Base-by-base conservation (phyloP, 148 eudicot species). In the Dysphania ambrosioides region DNA sequence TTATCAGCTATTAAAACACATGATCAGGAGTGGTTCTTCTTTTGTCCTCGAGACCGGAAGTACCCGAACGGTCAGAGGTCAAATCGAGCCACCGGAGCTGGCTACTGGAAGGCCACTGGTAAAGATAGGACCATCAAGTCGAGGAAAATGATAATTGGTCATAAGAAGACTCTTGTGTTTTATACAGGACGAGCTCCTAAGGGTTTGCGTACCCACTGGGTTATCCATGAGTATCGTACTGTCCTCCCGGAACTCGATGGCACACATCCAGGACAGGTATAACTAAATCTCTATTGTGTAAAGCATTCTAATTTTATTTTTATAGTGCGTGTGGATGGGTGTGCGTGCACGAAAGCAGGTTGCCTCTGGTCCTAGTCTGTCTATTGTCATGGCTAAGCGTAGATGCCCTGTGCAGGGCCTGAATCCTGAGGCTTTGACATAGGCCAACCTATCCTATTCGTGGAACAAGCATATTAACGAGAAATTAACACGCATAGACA, bases 81-180 rank as follows among this genome's bases (percentile, higher is more conserved):
- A 68, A 96, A 92, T 53, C 79, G 99, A 38, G 99, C 99, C 4
- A 96, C 99, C 0, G 79, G 30, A 61, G 75, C 79, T 0, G 99
- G 99, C n/a, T 92, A 96, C 82, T 96, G 99, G 97, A 96, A 96
- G 56, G 99, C 99, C 2, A 96, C 99, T 11, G 99, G 99, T 24
- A 96, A 87, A 71, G 99, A 96, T 64, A 87, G 99, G 87, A 74
- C 75, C 27, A 90, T 96, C 44, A 87, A 80, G 71, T 60, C 89
- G 9, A 84, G 75, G 82, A 83, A 80, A 62, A 64, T 72, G n/a
- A n/a, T 76, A 70, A 91, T 96, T 79, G 99, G 99, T 21, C 90
- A 81, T 89, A 96, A 96, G 82, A 96, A 96, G 85, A 90, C 99
- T 21, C 85, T 96, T 75, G 99, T 90, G 5, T 92, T 92, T 80